Evolutionary conservation across 495 filamentous ascomycete genomes (phyloP).

Genomic region (Aspergillus campestris): DNA sequence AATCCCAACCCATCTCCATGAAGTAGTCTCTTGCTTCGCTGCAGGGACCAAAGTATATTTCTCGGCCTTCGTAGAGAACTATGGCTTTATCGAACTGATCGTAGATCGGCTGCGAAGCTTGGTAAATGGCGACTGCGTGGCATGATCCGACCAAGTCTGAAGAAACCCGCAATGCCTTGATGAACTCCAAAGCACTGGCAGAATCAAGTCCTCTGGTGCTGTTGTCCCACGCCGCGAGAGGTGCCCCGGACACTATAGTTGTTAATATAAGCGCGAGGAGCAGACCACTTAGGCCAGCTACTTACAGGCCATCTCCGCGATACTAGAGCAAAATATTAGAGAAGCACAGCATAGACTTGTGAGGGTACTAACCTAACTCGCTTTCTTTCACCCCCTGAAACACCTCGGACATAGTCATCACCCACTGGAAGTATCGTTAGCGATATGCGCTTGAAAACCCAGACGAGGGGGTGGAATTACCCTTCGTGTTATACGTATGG

Average conservation of each 20-base stretch:
- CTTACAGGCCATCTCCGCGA: slow-evolving; percentile 50
- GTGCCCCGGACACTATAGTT: slow-evolving; percentile 54
- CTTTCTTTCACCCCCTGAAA: slow-evolving; percentile 81
- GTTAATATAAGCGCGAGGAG: slow-evolving; percentile 22
- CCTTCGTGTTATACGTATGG: slow-evolving; percentile 46
- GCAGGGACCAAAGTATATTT: slow-evolving; percentile 61
- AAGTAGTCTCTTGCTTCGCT: slow-evolving; percentile 55
- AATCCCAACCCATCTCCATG: slow-evolving; percentile 48
- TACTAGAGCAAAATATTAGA: slow-evolving; percentile 24
- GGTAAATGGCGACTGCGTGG: slow-evolving; percentile 77
- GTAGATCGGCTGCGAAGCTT: slow-evolving; percentile 82
- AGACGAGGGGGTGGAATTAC: slow-evolving; percentile 29
- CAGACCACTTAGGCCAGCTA: background rate
- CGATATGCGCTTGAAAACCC: slow-evolving; percentile 24
- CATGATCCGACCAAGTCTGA: slow-evolving; percentile 65
- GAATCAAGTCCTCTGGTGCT: slow-evolving; percentile 78
- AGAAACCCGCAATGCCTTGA: slow-evolving; percentile 62
- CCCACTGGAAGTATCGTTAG: slow-evolving; percentile 34
- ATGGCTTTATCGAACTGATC: slow-evolving; percentile 52
- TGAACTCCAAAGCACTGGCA: slow-evolving; percentile 66
- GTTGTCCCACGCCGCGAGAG: slow-evolving; percentile 77
- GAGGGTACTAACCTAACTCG: slow-evolving; percentile 30
- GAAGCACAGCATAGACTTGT: background rate
- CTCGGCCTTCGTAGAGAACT: slow-evolving; percentile 54
- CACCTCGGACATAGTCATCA: slow-evolving; percentile 48